Base-by-base conservation (phyloP, 139 green algal species). In the Chlorella sorokiniana region DNA sequence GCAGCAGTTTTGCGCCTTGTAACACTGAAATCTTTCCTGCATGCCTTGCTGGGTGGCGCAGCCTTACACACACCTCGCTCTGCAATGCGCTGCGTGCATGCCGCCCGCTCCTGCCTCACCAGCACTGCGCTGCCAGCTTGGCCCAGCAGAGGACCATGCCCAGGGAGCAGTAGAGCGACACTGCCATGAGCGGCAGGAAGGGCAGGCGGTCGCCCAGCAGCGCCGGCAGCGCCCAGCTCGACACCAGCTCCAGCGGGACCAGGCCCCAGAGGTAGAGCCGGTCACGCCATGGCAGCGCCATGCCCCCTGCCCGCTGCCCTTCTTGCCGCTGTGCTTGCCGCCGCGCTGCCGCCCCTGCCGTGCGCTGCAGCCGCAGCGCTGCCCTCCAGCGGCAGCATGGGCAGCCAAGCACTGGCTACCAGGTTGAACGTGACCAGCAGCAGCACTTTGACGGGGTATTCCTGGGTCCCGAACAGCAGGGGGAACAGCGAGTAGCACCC, bases 151-250 rank as follows among this genome's bases (percentile, higher is more conserved):
- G 45, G 65, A 77, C 16, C 79, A 79, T 77, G 40, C 80, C 80
- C 42, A 72, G 18, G 0, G 90, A 86, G 86, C 93, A 95, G 84
- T 94, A 95, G 45, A 93, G 61, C 11, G 92, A 96, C 31, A 89
- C 94, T 38, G 96, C 77, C 86, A 98, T 91, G 62, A 99, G 89
- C 7, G 95, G 96, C 54, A 96, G 72, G 79, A 99, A 99, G 4
- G 91, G 91, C 56, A 98, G 82, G 22, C 80, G 81, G 0, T 41
- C 67, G 9, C 75, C 51, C 59, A 92, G 69, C 38, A 96, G 27
- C 0, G 78, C 1, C 2, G 51, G 76, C 71, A 96, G 92, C 31
- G 90, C 38, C 10, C 89, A 33, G 25, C 37, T 73, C 75, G 80
- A 88, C 73, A 92, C 94, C 45, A 92, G 2, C 86, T 98, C 91